Conservation (phyloP, 192 early-diverging fungal species). For the Thamnidium elegans region DNA sequence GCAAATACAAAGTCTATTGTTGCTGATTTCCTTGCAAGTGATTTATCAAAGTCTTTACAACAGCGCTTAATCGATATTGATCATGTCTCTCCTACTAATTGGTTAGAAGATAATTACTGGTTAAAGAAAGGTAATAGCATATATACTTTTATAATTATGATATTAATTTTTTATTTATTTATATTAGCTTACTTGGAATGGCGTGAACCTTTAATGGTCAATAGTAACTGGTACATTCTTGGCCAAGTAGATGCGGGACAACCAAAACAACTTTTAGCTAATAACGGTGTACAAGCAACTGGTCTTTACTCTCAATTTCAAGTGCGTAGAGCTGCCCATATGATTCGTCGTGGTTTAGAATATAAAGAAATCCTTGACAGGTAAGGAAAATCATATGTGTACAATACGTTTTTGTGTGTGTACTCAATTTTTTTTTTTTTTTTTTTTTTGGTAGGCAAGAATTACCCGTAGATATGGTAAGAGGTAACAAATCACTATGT, state of each 20-base stretch:
- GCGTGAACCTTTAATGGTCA: slow-evolving; percentile 78
- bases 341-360: slow-evolving; percentile 61
- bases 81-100: slow-evolving; percentile 56
- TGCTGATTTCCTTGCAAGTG: slow-evolving; percentile 41
- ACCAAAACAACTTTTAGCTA: slow-evolving; percentile 40
- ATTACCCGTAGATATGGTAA: slow-evolving; percentile 62
- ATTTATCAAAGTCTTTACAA: slow-evolving; percentile 48
- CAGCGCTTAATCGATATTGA: slow-evolving; percentile 62
- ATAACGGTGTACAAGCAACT: slow-evolving; percentile 22
- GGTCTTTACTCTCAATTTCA: slow-evolving; percentile 73
- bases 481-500: slow-evolving; percentile 64
- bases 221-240: slow-evolving; percentile 89
- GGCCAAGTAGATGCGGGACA: slow-evolving; percentile 60
- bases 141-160: background rate
- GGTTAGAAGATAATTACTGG: slow-evolving; percentile 73
- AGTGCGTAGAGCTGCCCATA: slow-evolving; percentile 73
- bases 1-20: slow-evolving; percentile 44
- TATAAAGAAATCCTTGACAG: slow-evolving; percentile 73
- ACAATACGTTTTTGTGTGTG: no score
- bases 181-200: slow-evolving; percentile 73
- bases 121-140: slow-evolving; percentile 36
- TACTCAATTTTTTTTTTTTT: no score
- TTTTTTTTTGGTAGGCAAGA: slow-evolving; percentile 27
- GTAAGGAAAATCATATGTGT: slow-evolving; percentile 25
- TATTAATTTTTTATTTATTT: background rate